Percentiles rank a stretch among this genome's conserved stretches.
Evolutionary conservation across 2,329 filamentous ascomycete genomes (phyloP).

Genomic region (Pleurostoma richardsiae): DNA sequence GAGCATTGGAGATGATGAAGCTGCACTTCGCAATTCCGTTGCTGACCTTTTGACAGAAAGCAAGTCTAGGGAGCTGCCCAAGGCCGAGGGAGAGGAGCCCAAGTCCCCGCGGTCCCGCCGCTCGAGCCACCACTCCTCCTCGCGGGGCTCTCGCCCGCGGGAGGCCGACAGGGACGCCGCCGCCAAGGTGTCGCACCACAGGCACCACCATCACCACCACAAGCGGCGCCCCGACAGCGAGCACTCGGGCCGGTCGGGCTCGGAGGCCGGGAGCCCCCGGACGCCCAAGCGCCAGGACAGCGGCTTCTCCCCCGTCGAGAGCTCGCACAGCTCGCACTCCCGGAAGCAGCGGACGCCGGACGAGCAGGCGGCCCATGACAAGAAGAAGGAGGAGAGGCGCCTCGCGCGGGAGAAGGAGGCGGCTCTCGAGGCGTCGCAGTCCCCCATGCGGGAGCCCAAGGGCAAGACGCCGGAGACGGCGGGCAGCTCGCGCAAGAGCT

Average conservation of each 20-base stretch:
- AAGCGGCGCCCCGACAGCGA: conserved; percentile 33
- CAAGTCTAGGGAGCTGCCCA: conserved; percentile 31
- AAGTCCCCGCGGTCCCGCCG: conserved; percentile 12
- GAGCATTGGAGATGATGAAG: conserved; percentile 28
- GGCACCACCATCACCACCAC: conserved; percentile 26
- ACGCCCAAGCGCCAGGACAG: conserved; percentile 40
- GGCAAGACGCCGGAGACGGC: conserved; percentile 23
- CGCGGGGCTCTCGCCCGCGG: conserved; percentile 21
- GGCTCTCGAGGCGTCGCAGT: conserved; percentile 16
- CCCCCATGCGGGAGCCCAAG: conserved; percentile 19
- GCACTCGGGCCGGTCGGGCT: conserved; percentile 21
- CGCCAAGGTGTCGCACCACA: conserved; percentile 20
- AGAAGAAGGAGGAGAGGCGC: conserved; percentile 41
- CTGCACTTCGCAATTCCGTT: conserved; percentile 38
- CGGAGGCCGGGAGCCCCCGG: conserved; percentile 26
- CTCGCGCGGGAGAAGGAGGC: conserved; percentile 23
- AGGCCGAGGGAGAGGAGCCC: conserved; percentile 26
- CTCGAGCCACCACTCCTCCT: conserved; percentile 29
- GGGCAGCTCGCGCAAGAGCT: conserved; percentile 8
- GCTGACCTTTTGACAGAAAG: conserved; percentile 54
- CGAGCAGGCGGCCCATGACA: conserved; percentile 45
- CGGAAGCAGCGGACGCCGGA: conserved; percentile 36
- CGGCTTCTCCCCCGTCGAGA: conserved; percentile 28
- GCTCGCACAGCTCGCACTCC: conserved; percentile 18
- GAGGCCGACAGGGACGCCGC: conserved; percentile 21